Percentiles rank a stretch among this genome's conserved stretches.
Evolutionary conservation across 345 rosid species (phyloP).

Genomic region (Gossypium herbaceum): DNA sequence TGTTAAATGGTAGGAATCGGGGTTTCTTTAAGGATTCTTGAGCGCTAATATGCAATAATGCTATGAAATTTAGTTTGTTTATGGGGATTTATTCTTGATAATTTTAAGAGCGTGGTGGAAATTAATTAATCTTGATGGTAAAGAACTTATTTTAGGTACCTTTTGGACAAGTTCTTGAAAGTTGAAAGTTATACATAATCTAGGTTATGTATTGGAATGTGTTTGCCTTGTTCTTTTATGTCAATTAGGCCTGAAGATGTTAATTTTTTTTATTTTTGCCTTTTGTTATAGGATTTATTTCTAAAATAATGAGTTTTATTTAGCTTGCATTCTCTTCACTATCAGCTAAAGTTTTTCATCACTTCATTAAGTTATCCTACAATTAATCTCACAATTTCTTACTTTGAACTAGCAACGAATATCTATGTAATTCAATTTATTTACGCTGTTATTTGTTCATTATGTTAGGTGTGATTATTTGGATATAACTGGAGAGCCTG

Average conservation of each 20-base stretch:
- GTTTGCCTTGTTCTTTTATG: neutral
- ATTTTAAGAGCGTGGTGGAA: neutral
- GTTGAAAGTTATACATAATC: neutral
- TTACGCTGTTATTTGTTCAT: neutral
- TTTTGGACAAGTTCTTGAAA: neutral
- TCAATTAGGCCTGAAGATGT: neutral
- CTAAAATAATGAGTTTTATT: neutral
- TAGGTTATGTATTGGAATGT: neutral
- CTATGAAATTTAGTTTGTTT: neutral
- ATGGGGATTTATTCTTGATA: neutral
- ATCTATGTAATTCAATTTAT: neutral
- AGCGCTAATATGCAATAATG: neutral
- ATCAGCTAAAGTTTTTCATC: neutral
- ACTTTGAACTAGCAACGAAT: neutral
- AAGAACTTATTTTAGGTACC: neutral
- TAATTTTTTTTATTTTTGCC: neutral
- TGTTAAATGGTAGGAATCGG: neutral
- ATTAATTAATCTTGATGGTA: neutral
- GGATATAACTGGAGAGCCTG: constrained; percentile 93
- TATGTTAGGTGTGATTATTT: constrained; percentile 66
- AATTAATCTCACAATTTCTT: neutral
- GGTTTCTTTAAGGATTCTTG: neutral
- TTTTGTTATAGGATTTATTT: neutral
- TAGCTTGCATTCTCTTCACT: neutral
- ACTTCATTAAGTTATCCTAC: neutral